Conservation (phyloP, 1,139 yeast species). For the Debaryomycetaceae sp. region DNA sequence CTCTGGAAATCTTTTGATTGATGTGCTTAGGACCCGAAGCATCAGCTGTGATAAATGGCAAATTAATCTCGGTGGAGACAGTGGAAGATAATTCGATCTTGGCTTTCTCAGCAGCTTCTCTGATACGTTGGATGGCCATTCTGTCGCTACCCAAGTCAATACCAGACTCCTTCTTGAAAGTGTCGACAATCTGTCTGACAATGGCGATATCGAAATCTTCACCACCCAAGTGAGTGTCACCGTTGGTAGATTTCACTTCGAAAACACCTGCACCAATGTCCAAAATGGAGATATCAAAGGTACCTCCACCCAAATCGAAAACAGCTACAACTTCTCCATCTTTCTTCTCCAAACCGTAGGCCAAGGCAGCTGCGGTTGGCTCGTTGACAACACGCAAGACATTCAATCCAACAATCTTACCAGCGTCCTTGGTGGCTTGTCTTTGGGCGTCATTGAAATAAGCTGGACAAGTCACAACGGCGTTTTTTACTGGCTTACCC, state of each 20-base stretch:
- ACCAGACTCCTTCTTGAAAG: constrained; percentile 91
- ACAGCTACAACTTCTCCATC: constrained; percentile 72
- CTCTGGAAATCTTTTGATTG: constrained; percentile 87
- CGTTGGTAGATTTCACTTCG: constrained; percentile 84
- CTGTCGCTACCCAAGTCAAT: constrained; percentile 87
- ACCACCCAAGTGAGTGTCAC: constrained; percentile 90
- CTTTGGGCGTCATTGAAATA: constrained; percentile 98
- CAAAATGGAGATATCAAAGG: constrained; percentile 80
- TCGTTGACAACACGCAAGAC: constrained; percentile 97
- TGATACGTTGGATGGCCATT: constrained; percentile 98
- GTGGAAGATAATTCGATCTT: constrained; percentile 97
- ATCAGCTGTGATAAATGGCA: constrained; percentile 95
- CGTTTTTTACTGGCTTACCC: constrained; percentile 66
- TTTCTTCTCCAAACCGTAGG: constrained; percentile 90
- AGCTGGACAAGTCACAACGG: constrained; percentile 96
- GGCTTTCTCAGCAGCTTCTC: constrained; percentile 99
- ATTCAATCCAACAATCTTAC: constrained; percentile 94
- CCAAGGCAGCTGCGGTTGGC: constrained; percentile 98
- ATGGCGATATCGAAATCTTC: constrained; percentile 87
- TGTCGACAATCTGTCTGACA: constrained; percentile 85
- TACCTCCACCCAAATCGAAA: constrained; percentile 88
- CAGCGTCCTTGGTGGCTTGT: constrained; percentile 98
- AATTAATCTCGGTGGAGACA: constrained; percentile 88
- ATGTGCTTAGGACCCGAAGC: constrained; percentile 98
- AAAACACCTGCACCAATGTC: constrained; percentile 87